Evolutionary conservation across 2,329 filamentous ascomycete genomes (phyloP), one percentile per base, ranked within the genome.

Genomic region (Cladosporium phlei): DNA sequence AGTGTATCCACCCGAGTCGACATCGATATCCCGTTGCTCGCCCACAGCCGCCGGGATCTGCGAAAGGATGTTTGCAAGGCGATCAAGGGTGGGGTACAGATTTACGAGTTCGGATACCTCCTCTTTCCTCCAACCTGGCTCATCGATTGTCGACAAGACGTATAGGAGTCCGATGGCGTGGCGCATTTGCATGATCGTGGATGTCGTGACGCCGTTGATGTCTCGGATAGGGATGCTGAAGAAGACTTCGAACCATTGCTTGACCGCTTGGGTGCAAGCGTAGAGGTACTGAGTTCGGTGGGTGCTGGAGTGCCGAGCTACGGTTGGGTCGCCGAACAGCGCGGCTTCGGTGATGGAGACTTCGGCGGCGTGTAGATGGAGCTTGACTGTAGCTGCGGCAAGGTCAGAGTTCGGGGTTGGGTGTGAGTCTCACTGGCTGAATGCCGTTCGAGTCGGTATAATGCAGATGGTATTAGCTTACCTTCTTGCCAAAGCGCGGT

Each of bases 51-150:
- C 30, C 4, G 42, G 42, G 4, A 45, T 33, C 10, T 29, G 32
- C 12, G 42, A 35, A 12, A 45, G n/a, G 17, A 10, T 20, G 2
- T n/a, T 11, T 5, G 22, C 32, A 6, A 45, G 22, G 7, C 33
- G 42, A n/a, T 45, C 42, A 20, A 45, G 42, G 11, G 25, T 45
- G 0, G 32, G 25, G 19, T 29, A 45, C 1, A 45, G 12, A 2
- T 30, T 17, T 8, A 37, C 21, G 14, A 37, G 28, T 7, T 25
- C 17, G 4, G 32, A 11, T 4, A 35, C 17, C 4, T 35, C 42
- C 3, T n/a, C 32, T 34, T 45, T 45, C 12, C 14, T 35, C 42
- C 42, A 45, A 7, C 42, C 42, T 10, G 42, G 42, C 32, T 45
- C 42, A 19, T 45, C 32, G 17, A 45, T 37, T 3, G n/a, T 28